Conservation (phyloP, 805 yeast species). For the Saturnispora zaruensis region DNA sequence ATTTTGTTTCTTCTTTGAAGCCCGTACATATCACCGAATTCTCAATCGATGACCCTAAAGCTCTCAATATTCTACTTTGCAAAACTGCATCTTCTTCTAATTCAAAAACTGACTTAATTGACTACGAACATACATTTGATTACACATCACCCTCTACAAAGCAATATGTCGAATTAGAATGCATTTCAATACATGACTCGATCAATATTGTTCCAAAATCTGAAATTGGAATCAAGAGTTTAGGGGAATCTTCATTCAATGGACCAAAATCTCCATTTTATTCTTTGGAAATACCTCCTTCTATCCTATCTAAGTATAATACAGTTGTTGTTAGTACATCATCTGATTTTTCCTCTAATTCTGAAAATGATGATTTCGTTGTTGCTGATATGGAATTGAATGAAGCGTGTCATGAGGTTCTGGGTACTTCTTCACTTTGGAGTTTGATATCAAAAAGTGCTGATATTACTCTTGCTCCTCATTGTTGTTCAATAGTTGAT, state of each 20-base stretch:
- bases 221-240: constrained; percentile 23
- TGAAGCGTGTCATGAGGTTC: constrained; percentile 18
- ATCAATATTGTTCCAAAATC: constrained; percentile 46
- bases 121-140: constrained; percentile 27
- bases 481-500: constrained; percentile 37
- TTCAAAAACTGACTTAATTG: constrained; percentile 1
- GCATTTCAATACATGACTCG: constrained; percentile 37
- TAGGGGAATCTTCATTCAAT: constrained; percentile 50
- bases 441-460: constrained; percentile 33
- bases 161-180: constrained; percentile 33
- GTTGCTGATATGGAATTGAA: constrained; percentile 31
- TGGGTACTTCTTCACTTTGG: constrained; percentile 30
- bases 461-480: constrained; percentile 33
- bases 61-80: constrained; percentile 28
- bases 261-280: constrained; percentile 41
- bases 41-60: constrained; percentile 19
- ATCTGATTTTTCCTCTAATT: constrained; percentile 4
- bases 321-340: constrained; percentile 41
- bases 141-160: constrained; percentile 32
- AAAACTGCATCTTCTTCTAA: constrained; percentile 20
- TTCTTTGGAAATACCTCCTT: constrained; percentile 35
- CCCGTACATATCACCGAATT: constrained; percentile 14
- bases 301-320: constrained; percentile 37
- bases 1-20: constrained; percentile 25
- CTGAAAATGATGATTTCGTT: constrained; percentile 25